These are phyloP conservation scores for Candida albicans DNA, from an alignment of 1,139 yeast genomes.

Conservation along the genomic window DNA sequence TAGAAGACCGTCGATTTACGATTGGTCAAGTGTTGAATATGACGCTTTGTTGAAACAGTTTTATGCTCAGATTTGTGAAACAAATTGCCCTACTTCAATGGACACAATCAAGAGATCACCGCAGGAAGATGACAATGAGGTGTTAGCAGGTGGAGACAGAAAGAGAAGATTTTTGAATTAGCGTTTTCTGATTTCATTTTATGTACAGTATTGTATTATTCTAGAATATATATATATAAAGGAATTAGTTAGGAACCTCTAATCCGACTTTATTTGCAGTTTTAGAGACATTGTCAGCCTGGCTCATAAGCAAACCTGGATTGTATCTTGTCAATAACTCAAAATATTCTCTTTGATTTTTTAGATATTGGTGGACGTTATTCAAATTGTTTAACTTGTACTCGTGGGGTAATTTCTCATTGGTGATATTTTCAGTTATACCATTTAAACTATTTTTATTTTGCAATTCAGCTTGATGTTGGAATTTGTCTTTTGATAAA, in stretches of 20 bases:
- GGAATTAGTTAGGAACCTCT: slow-evolving; percentile 25
- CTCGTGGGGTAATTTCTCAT: slow-evolving; percentile 2
- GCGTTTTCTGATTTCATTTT: neutral
- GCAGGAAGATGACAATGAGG: slow-evolving; percentile 21
- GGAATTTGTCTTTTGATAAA: neutral
- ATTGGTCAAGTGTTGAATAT: slow-evolving; percentile 35
- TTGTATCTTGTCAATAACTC: slow-evolving; percentile 83
- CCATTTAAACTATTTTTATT: slow-evolving; percentile 9
- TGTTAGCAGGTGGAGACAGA: slow-evolving; percentile 7
- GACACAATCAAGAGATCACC: slow-evolving; percentile 32
- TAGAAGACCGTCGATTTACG: slow-evolving; percentile 21
- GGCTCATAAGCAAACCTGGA: slow-evolving; percentile 77
- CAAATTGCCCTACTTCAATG: slow-evolving; percentile 21
- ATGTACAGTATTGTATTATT: neutral
- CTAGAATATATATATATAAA: neutral
- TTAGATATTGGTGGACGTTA: slow-evolving; percentile 57
- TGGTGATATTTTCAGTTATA: slow-evolving; percentile 15
- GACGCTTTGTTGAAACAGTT: slow-evolving; percentile 47
- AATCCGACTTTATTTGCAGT: slow-evolving; percentile 89
- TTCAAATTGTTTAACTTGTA: slow-evolving; percentile 30
- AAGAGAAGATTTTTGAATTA: no score
- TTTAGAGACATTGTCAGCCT: slow-evolving; percentile 70
- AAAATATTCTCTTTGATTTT: slow-evolving; percentile 73
- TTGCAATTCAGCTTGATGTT: slow-evolving; percentile 6
- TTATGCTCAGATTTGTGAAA: slow-evolving; percentile 31